Evolutionary conservation across 805 yeast genomes (phyloP).

Genomic region (Kazachstania psychrophila): DNA sequence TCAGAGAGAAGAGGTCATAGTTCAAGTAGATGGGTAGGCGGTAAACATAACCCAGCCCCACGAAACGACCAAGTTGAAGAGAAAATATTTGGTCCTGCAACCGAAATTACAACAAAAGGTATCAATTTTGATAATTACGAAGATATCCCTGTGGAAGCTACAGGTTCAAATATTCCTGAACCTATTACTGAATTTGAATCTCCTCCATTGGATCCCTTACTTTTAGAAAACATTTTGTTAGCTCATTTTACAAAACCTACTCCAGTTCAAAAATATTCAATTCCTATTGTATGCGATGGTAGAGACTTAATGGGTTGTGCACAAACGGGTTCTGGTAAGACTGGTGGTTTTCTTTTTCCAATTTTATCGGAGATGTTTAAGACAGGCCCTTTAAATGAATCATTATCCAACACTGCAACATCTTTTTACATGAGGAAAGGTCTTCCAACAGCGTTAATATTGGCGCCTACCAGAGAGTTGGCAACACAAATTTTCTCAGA

Average conservation of each 20-base stretch:
- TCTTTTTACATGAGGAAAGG: conserved; percentile 57
- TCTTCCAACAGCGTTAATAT: conserved; percentile 82
- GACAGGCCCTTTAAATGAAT: conserved; percentile 67
- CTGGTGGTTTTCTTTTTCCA: conserved; percentile 98
- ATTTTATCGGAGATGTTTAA: conserved; percentile 80
- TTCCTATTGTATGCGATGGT: conserved; percentile 78
- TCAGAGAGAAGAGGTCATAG: no score
- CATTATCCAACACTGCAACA: conserved; percentile 24
- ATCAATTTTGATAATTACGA: conserved; percentile 96
- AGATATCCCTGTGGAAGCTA: conserved; percentile 94
- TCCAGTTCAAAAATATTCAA: conserved; percentile 87
- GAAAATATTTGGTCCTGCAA: conserved; percentile 83
- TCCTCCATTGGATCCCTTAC: conserved; percentile 80
- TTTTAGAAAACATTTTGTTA: conserved; percentile 74
- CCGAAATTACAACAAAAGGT: conserved; percentile 66
- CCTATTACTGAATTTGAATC: conserved; percentile 75
- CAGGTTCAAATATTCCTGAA: conserved; percentile 90
- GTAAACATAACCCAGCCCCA: conserved; percentile 76
- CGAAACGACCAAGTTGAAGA: conserved; percentile 58
- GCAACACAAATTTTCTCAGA: conserved; percentile 94
- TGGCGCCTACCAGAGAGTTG: conserved; percentile 98
- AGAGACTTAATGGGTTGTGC: conserved; percentile 95
- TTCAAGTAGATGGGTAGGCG: conserved; percentile 82
- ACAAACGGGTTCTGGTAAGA: conserved; percentile 97
- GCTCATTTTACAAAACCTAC: conserved; percentile 92